phyloP scores from a whole-genome alignment of 495 filamentous ascomycete genomes.

The Ascobolus immersus region DNA sequence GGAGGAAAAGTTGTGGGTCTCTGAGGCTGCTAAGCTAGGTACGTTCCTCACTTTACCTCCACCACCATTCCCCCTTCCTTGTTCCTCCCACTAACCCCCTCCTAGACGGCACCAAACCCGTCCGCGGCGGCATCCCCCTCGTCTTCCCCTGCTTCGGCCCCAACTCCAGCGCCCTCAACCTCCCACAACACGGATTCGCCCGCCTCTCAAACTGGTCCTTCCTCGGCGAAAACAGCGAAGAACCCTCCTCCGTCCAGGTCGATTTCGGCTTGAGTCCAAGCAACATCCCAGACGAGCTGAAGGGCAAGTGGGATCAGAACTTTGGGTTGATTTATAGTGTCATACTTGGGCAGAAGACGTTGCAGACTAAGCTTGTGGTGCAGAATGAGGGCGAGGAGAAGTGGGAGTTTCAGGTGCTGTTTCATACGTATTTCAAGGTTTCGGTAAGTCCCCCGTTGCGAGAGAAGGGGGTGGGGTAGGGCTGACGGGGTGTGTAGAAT shows the following conservation, averaged over 20 bases:
- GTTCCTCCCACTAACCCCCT: neutral
- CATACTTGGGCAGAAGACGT: constrained; percentile 42
- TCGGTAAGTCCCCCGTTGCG: constrained; percentile 28
- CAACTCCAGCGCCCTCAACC: constrained; percentile 34
- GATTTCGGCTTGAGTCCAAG: constrained; percentile 71
- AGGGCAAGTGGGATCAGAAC: constrained; percentile 47
- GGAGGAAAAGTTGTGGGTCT: constrained; percentile 70
- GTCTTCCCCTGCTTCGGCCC: constrained; percentile 52
- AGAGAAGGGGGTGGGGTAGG: neutral
- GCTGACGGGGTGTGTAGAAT: constrained; percentile 27
- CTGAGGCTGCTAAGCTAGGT: constrained; percentile 37
- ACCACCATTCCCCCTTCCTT: too few species aligned
- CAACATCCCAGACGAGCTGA: constrained; percentile 37
- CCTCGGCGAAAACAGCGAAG: constrained; percentile 26
- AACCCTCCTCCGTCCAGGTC: constrained; percentile 49
- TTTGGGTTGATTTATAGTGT: constrained; percentile 88
- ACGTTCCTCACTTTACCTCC: too few species aligned
- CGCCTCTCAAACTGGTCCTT: constrained; percentile 49
- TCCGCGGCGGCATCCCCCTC: constrained; percentile 62
- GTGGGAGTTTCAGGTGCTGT: constrained; percentile 72
- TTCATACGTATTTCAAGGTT: constrained; percentile 74
- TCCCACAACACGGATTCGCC: constrained; percentile 92
- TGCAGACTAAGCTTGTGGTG: constrained; percentile 65
- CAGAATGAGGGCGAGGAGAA: constrained; percentile 56
- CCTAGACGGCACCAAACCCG: constrained; percentile 28